Percentiles rank a stretch among this genome's conserved stretches.
phyloP scores from a whole-genome alignment of 208 protist genomes.

The Dictyostelium gargantuum region DNA sequence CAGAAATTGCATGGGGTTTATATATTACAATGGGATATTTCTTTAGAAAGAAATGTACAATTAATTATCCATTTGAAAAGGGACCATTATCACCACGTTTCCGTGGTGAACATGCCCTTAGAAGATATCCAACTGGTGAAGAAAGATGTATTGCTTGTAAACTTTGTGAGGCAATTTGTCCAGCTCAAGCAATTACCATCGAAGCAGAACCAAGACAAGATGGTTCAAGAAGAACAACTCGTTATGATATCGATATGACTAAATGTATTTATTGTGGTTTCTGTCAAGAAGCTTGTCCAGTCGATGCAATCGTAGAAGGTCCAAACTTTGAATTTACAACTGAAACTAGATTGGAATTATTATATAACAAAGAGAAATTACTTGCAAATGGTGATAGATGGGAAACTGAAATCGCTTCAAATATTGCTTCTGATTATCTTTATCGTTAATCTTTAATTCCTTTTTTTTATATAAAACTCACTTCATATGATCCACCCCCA shows the following conservation, averaged over 20 bases:
- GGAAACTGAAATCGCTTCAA: conserved; percentile 86
- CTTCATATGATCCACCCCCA: too few species aligned
- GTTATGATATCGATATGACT: conserved; percentile 92
- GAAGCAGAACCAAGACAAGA: conserved; percentile 87
- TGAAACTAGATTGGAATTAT: conserved; percentile 88
- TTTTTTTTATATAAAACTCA: too few species aligned
- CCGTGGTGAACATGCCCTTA: conserved; percentile 87
- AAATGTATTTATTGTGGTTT: conserved; percentile 90
- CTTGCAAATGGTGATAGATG: conserved; percentile 81
- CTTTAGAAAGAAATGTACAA: conserved; percentile 83
- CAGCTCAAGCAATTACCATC: conserved; percentile 90
- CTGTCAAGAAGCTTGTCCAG: conserved; percentile 90
- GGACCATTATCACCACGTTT: conserved; percentile 86
- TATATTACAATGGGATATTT: conserved; percentile 81
- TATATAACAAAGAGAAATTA: conserved; percentile 91
- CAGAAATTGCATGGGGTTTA: conserved; percentile 69
- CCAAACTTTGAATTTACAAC: conserved; percentile 90
- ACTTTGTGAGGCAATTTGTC: conserved; percentile 89
- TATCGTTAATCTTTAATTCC: conserved; percentile 85
- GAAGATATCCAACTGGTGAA: conserved; percentile 77
- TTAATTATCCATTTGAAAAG: conserved; percentile 91
- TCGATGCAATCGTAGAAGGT: conserved; percentile 90
- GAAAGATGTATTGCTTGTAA: conserved; percentile 89
- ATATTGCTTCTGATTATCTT: conserved; percentile 84
- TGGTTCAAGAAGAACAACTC: conserved; percentile 87